Evolutionary conservation across 768 basidiomycete genomes (phyloP), one percentile per base, ranked within the genome.

Genomic region (Leccinellum rugosiceps): DNA sequence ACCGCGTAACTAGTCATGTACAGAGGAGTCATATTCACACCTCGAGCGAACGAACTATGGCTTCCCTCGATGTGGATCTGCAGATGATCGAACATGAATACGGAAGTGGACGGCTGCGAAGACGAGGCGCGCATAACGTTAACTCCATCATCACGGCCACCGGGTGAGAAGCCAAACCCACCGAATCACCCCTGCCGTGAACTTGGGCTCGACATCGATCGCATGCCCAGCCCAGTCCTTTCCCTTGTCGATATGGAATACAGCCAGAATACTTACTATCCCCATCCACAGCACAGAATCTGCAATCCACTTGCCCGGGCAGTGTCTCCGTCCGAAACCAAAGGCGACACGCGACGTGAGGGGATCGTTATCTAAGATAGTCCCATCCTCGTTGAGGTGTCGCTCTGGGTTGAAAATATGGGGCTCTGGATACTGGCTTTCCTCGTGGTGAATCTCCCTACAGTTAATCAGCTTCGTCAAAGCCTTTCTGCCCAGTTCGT

Each of bases 111-210:
- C 63, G 69, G 7, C 69, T 70, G 58, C 35, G 58, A 72, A 61
- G 57, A 51, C 46, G 7, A 55, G 52, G 34, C 41, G 52, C 51
- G n/a, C 25, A 15, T 43, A 48, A 55, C 54, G 58, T 69, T 50
- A 68, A 44, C 52, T 30, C 58, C 58, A 28, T 19, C 19, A 19
- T 19, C 19, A 19, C 52, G 35, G 49, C 19, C 53, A 44, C 56
- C 43, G 55, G 28, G 19, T 32, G 25, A 17, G 26, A 31, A 54
- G 58, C n/a, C 48, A 60, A 52, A 61, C 72, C n/a, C 14, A 72
- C 71, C 65, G 67, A 59, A 73, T 59, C 34, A 74, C 65, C n/a
- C 71, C 71, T 43, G 65, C 54, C 10, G 65, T 70, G 59, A 73
- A 73, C 17, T 68, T 59, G 56, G 69, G 67, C 47, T 63, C 68